A percentile compares a stretch with the other conserved stretches of the same genome.
phyloP scores from a whole-genome alignment of 805 yeast species.

The Saccharomycopsis microspora region DNA sequence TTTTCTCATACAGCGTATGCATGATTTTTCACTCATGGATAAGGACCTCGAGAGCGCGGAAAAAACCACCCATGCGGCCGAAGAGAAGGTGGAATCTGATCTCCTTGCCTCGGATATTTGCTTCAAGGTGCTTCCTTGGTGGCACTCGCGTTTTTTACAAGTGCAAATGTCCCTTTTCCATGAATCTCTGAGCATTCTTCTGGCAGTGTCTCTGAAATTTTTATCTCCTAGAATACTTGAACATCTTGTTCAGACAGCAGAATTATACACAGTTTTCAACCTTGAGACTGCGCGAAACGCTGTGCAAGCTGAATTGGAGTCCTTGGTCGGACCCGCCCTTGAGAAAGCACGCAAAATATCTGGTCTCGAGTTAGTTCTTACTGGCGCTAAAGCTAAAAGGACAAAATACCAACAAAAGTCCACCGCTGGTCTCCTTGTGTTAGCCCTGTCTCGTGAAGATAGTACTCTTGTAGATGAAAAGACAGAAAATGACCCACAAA shows the following conservation, averaged over 20 bases:
- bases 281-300: slow-evolving; percentile 61
- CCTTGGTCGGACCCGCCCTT: slow-evolving; percentile 43
- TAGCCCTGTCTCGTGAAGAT: slow-evolving; percentile 44
- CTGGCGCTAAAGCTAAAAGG: slow-evolving; percentile 83
- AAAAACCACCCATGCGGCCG: background rate
- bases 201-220: slow-evolving; percentile 1
- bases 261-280: slow-evolving; percentile 37
- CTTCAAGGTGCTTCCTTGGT: slow-evolving; percentile 50
- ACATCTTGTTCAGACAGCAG: background rate
- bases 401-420: slow-evolving; percentile 70
- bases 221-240: slow-evolving; percentile 1
- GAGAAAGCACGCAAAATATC: slow-evolving; percentile 47
- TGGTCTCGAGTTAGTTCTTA: slow-evolving; percentile 49
- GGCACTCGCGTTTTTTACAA: slow-evolving; percentile 63
- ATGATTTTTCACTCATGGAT: background rate
- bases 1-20: slow-evolving; percentile 27
- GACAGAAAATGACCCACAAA: slow-evolving; percentile 17
- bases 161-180: slow-evolving; percentile 52
- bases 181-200: slow-evolving; percentile 43
- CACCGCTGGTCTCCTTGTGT: slow-evolving; percentile 62
- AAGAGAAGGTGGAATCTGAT: slow-evolving; percentile 7
- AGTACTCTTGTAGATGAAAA: slow-evolving; percentile 9
- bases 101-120: slow-evolving; percentile 22
- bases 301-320: slow-evolving; percentile 53
- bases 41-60: background rate